Conservation (phyloP, 2,329 filamentous ascomycete species). For the Acrocalymma vagum region DNA sequence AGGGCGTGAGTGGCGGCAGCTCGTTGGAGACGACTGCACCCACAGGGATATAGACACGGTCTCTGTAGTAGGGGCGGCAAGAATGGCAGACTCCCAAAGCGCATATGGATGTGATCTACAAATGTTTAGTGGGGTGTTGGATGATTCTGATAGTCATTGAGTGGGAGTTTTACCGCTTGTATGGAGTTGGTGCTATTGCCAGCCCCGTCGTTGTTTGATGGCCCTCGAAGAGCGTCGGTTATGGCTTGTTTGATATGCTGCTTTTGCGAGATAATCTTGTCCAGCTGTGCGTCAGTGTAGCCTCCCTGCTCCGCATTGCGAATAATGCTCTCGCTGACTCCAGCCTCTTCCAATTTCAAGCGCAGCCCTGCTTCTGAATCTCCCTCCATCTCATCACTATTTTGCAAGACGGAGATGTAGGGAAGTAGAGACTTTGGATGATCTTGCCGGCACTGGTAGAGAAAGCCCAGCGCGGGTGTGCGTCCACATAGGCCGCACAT, state of each 20-base stretch:
- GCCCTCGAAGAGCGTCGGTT: slow-evolving; percentile 25
- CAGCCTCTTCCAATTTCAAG: slow-evolving; percentile 34
- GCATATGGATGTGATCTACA: slow-evolving; percentile 40
- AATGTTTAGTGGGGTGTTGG: slow-evolving; percentile 12
- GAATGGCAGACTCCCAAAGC: slow-evolving; percentile 56
- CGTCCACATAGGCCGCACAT: slow-evolving; percentile 68
- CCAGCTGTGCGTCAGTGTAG: slow-evolving; percentile 42
- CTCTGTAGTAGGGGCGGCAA: slow-evolving; percentile 60
- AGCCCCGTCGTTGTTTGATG: slow-evolving; percentile 24
- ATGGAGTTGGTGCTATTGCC: slow-evolving; percentile 12
- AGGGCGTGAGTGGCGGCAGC: slow-evolving; percentile 39
- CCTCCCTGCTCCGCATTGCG: slow-evolving; percentile 39
- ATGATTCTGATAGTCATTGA: not conserved
- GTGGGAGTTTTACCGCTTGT: slow-evolving; percentile 10
- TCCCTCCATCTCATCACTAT: slow-evolving; percentile 2
- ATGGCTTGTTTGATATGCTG: slow-evolving; percentile 37
- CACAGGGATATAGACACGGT: slow-evolving; percentile 57
- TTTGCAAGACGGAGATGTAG: slow-evolving; percentile 3
- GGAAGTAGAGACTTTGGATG: slow-evolving; percentile 15
- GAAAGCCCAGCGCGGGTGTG: slow-evolving; percentile 70
- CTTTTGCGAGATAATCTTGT: slow-evolving; percentile 42
- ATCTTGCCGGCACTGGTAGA: slow-evolving; percentile 78
- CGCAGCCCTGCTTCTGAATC: slow-evolving; percentile 30
- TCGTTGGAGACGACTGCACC: slow-evolving; percentile 51
- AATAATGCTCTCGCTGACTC: slow-evolving; percentile 45